Evolutionary conservation across 2,329 filamentous ascomycete genomes (phyloP), one percentile per base, ranked within the genome.

Genomic region (Pseudogymnoascus sp.): DNA sequence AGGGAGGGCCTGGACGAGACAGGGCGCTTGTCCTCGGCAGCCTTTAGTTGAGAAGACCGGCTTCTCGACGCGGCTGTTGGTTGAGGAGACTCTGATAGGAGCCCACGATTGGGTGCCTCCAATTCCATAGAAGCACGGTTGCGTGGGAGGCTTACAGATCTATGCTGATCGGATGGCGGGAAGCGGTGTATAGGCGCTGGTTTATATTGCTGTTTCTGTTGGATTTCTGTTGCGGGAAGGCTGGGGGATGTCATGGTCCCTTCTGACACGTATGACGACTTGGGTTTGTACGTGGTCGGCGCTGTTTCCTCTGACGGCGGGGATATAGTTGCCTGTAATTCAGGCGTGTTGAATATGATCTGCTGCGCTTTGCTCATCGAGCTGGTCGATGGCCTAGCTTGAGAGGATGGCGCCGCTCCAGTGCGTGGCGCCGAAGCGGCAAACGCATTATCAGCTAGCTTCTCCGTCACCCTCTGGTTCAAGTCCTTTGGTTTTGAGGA

Each of bases 361-460:
- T 82, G 80, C 46, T 84, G 84, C n/a, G 85, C 84, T 66, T 81
- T 81, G 70, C 84, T 87, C 69, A 84, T 79, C 61, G 81, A 79
- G 10, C 75, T 68, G 7, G 74, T 59, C 26, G 67, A 53, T 22
- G 68, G 63, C 16, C 66, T 67, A 8, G 53, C 40, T n/a, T 68
- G 37, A 11, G 66, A 43, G 19, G 65, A 59, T 16, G 62, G 31
- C 3, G 11, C 60, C 16, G 62, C 11, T 37, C 61, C 59, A 28
- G 68, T 62, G 26, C 33, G 46, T 31, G 60, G 62, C 10, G 50
- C 78, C 35, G 80, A 76, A 14, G 82, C 85, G 14, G 59, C 59
- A 75, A 98, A 97, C 0, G 88, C 91, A 72, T 96, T 88, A 70
- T 97, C 92, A 2, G 90, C 91, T 59, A 96, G 77, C 40, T 88